Base-by-base conservation (phyloP, 805 yeast genomes). In the Priceomyces castillae region DNA sequence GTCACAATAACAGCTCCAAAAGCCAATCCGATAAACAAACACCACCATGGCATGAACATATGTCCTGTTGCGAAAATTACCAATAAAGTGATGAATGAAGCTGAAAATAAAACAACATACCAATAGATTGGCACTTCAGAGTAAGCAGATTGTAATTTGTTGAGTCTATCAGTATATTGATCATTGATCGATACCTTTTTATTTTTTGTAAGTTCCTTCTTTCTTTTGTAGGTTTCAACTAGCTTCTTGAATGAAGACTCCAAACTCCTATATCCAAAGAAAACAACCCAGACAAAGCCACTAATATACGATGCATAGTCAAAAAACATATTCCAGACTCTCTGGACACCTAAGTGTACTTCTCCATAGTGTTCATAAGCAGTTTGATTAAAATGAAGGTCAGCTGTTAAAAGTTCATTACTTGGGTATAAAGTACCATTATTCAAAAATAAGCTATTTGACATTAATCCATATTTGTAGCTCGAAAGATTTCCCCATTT, bases 231-330 rank as follows among this genome's bases (percentile, higher is more conserved):
- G 3, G 44, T 26, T 11, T 11, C 22, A 10, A 33, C 44, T 19
- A 52, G 40, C 20, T 46, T 53, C 4, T 39, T 23, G 18, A 57
- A 48, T 2, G 66, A 53, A 4, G 34, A 38, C 19, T 41, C 47
- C 28, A 64, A 44, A 37, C 56, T 53, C 23, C 56, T 59, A 40
- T 46, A 69, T 2, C 74, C 72, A 48, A 70, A 70, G 4, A 64
- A 46, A 5, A 63, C 50, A 20, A 76, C 69, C 79, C 80, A 76
- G 1, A 65, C 58, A 3, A 75, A 50, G 1, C 80, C 80, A 49
- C 77, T 69, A 1, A 69, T 53, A 48, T 76, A 76, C 0, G 80
- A 77, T 1, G 80, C 80, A 47, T 73, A 76, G 49, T 76, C 81
- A 48, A 76, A 76, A 42, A 76, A 74, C 51, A 74, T 73, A 51